These are phyloP conservation scores for Fusarium humuli DNA, from an alignment of 2,329 filamentous ascomycete species.

Conservation along the genomic window DNA sequence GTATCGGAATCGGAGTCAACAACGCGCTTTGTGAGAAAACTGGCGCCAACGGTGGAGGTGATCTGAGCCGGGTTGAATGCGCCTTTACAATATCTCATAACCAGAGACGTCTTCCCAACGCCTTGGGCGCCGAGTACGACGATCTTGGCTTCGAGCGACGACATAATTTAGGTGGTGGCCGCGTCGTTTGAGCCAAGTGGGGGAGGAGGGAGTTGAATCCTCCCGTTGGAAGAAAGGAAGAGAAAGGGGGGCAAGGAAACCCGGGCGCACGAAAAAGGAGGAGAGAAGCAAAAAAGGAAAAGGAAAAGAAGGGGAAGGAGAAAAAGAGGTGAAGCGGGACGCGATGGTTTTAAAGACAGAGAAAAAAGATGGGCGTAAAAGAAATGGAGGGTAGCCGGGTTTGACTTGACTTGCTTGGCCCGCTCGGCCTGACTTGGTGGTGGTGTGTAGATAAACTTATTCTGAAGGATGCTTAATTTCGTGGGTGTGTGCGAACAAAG, in stretches of 20 bases:
- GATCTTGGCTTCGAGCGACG: constrained; percentile 83
- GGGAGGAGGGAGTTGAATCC: constrained; percentile 6
- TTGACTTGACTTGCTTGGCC: constrained; percentile 6
- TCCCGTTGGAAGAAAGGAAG: constrained; percentile 14
- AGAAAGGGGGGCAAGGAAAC: constrained; percentile 15
- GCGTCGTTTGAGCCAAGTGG: constrained; percentile 21
- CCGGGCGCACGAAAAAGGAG: constrained; percentile 12
- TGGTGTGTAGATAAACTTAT: constrained; percentile 15
- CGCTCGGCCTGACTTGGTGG: constrained; percentile 4
- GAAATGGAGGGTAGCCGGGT: constrained; percentile 28
- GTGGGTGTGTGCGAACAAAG: constrained; percentile 17
- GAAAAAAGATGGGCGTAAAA: constrained; percentile 20
- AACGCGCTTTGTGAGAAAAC: constrained; percentile 82
- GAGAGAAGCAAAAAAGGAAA: constrained; percentile 5
- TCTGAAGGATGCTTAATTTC: constrained; percentile 7
- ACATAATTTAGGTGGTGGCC: constrained; percentile 50
- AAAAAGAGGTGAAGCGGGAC: constrained; percentile 21
- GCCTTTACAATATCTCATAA: constrained; percentile 81
- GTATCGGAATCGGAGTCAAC: constrained; percentile 88
- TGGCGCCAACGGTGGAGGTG: constrained; percentile 81
- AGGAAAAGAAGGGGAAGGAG: constrained; percentile 10
- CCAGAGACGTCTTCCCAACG: constrained; percentile 82
- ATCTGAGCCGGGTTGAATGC: constrained; percentile 73
- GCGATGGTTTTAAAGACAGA: constrained; percentile 1
- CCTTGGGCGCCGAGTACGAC: constrained; percentile 83